Conservation (phyloP, 345 rosid species). For the Acer campestre region DNA sequence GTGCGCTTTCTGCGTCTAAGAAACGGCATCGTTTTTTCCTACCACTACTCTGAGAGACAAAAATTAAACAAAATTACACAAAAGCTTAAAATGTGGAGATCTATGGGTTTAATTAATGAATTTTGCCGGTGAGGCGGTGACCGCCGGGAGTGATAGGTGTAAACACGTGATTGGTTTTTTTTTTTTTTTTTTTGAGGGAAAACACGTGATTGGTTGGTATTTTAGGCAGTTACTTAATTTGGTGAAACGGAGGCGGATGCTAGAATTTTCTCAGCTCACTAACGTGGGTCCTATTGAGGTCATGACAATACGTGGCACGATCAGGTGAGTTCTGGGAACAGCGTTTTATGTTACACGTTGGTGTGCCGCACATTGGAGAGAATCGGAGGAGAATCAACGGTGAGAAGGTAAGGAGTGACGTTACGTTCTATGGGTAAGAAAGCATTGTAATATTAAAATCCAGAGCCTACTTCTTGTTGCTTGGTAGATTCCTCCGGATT, state of each 20-base stretch:
- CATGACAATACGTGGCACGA: neutral
- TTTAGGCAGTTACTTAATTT: neutral
- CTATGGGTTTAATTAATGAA: neutral
- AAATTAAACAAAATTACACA: neutral
- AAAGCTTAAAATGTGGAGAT: neutral
- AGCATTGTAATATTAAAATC: neutral
- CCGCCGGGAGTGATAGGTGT: slow-evolving; percentile 20
- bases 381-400: neutral
- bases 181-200: no score
- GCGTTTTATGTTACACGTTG: neutral
- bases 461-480: no score
- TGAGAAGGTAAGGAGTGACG: neutral
- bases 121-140: neutral
- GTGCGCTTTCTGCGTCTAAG: slow-evolving; percentile 40
- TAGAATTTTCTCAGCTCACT: neutral
- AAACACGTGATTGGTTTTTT: slow-evolving; percentile 14
- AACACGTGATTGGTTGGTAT: slow-evolving; percentile 10
- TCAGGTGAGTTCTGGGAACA: neutral
- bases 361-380: neutral
- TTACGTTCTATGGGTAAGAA: neutral
- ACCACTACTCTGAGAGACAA: no score
- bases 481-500: no score
- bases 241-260: neutral
- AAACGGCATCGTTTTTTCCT: slow-evolving; percentile 32
- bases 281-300: neutral